Percentiles rank a stretch among this genome's conserved stretches.
Evolutionary conservation across 176 grass and related monocot genomes (phyloP).

Genomic region (Dendrocalamus sinicus): DNA sequence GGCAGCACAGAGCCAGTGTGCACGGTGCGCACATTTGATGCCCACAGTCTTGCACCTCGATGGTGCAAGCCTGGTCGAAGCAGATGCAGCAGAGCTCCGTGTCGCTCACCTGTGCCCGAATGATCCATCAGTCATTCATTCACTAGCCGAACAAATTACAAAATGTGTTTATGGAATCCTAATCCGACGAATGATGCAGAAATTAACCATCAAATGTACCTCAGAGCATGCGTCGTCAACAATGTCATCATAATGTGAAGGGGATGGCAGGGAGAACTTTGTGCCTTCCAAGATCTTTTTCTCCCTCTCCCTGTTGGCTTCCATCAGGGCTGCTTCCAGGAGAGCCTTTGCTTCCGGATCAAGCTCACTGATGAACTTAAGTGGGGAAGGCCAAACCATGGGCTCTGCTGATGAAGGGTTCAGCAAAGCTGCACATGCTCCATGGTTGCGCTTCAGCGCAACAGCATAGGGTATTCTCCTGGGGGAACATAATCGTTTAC

Average conservation of each 20-base stretch:
- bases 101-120: slow-evolving; percentile 61
- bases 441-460: slow-evolving; percentile 69
- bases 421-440: slow-evolving; percentile 69
- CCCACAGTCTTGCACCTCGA: slow-evolving; percentile 82
- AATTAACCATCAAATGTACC: slow-evolving; percentile 45
- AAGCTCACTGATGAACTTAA: slow-evolving; percentile 97
- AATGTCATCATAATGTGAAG: slow-evolving; percentile 45
- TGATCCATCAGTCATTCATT: background rate
- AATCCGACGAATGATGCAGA: background rate
- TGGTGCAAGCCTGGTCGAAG: slow-evolving; percentile 91
- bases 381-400: slow-evolving; percentile 90
- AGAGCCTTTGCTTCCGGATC: slow-evolving; percentile 85
- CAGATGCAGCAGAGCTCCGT: slow-evolving; percentile 86
- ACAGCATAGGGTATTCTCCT: slow-evolving; percentile 85
- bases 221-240: slow-evolving; percentile 50
- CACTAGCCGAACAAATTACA: background rate
- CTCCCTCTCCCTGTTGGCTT: slow-evolving; percentile 92
- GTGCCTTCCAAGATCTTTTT: slow-evolving; percentile 76
- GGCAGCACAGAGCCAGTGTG: slow-evolving; percentile 89
- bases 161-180: background rate
- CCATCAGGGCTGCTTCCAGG: slow-evolving; percentile 77
- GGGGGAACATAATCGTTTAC: background rate
- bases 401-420: slow-evolving; percentile 77
- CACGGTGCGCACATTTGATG: slow-evolving; percentile 95
- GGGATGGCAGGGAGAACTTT: slow-evolving; percentile 56